Evolutionary conservation across 2,329 filamentous ascomycete genomes (phyloP).

Genomic region (Penicillium nordicum): DNA sequence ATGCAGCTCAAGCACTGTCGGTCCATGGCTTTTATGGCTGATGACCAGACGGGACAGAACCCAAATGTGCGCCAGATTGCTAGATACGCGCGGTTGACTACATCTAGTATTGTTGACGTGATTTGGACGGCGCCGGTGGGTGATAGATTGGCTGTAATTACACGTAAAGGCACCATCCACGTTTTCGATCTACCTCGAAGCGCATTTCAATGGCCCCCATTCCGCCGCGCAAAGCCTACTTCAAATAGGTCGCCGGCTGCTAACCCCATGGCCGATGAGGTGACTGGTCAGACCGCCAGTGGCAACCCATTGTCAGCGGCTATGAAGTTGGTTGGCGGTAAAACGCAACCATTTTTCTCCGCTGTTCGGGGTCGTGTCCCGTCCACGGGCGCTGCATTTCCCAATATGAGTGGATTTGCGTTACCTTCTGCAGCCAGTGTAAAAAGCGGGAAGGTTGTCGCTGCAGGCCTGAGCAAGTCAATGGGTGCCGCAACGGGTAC

Average conservation of each 20-base stretch:
- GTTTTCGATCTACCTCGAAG: conserved; percentile 80
- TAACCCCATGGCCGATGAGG: conserved; percentile 47
- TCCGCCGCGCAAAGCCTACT: conserved; percentile 46
- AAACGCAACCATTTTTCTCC: conserved; percentile 60
- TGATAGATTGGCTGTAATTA: conserved; percentile 82
- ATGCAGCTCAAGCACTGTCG: conserved; percentile 47
- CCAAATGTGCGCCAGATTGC: conserved; percentile 72
- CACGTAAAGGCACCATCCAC: conserved; percentile 92
- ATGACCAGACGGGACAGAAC: conserved; percentile 30
- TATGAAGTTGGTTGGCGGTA: conserved; percentile 64
- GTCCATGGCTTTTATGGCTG: conserved; percentile 36
- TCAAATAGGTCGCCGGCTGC: conserved; percentile 34
- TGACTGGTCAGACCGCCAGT: conserved; percentile 42
- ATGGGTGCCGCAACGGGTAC: conserved; percentile 49
- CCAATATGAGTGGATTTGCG: conserved; percentile 44
- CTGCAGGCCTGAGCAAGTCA: conserved; percentile 50
- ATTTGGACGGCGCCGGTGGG: conserved; percentile 79
- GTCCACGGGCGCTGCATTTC: conserved; percentile 44
- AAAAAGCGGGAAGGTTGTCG: conserved; percentile 47
- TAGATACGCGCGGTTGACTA: conserved; percentile 85
- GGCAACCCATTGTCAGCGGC: conserved; percentile 62
- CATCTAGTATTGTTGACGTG: conserved; percentile 85
- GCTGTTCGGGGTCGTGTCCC: conserved; percentile 58
- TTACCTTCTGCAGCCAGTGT: conserved; percentile 47
- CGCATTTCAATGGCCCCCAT: conserved; percentile 84